phyloP scores from a whole-genome alignment of 441 rosid species.

The Eugenia klotzschiana region DNA sequence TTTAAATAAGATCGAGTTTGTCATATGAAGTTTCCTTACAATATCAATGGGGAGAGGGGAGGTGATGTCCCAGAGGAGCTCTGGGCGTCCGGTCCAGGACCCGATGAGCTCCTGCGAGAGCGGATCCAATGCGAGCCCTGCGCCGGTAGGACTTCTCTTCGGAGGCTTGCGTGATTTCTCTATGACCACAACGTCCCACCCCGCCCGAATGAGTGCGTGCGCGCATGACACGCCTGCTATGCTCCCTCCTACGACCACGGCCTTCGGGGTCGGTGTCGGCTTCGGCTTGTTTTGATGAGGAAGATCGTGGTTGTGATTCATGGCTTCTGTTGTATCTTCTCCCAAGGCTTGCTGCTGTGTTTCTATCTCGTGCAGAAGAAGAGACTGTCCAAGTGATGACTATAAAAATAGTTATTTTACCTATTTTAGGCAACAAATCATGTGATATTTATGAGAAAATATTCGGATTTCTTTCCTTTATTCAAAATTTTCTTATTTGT shows the following conservation, averaged over 20 bases:
- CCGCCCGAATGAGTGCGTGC: constrained; percentile 44
- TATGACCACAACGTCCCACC: constrained; percentile 48
- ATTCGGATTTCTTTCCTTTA: no score
- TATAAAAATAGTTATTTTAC: no score
- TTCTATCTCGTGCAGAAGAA: neutral
- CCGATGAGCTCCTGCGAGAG: constrained; percentile 27
- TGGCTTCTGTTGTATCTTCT: neutral
- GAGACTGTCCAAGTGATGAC: neutral
- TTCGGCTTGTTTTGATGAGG: neutral
- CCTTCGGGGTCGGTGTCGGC: constrained; percentile 10
- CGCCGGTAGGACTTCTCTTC: constrained; percentile 50
- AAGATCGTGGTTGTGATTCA: neutral
- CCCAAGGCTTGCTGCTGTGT: neutral
- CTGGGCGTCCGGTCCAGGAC: constrained; percentile 40
- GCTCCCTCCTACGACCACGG: constrained; percentile 66
- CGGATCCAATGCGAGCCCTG: constrained; percentile 49
- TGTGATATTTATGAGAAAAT: no score
- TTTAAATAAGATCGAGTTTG: neutral
- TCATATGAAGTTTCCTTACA: neutral
- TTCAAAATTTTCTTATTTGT: no score
- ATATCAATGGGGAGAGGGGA: constrained; percentile 3
- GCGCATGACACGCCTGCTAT: constrained; percentile 61
- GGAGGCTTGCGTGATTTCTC: constrained; percentile 47
- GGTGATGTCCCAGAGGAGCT: constrained; percentile 28
- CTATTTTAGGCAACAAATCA: no score